A percentile compares a stretch with the other conserved stretches of the same genome.
These are phyloP conservation scores for Penicillium malachiteum DNA, from an alignment of 495 filamentous ascomycete genomes.

Conservation along the genomic window DNA sequence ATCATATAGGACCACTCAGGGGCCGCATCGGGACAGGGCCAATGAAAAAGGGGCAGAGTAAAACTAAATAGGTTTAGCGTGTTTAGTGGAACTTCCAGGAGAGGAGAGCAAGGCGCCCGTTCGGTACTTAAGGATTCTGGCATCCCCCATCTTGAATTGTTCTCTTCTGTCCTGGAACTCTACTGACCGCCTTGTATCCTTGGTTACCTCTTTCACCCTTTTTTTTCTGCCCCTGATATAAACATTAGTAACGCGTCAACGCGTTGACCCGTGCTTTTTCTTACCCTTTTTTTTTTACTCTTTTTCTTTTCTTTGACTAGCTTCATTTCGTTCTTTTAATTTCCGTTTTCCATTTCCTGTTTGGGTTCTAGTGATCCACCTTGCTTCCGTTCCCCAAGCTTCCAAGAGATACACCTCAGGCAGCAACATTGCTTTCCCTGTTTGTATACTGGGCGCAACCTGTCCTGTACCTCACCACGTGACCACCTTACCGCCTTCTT, in stretches of 20 bases:
- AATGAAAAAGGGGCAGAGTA: conserved; percentile 34
- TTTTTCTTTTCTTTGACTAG: conserved; percentile 13
- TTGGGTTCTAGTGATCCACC: conserved; percentile 7
- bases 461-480: conserved; percentile 37
- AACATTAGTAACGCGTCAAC: conserved; percentile 28
- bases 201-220: conserved; percentile 8
- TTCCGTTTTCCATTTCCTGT: conserved; percentile 13
- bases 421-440: not conserved
- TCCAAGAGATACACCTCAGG: not conserved
- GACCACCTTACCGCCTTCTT: conserved; percentile 39
- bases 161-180: conserved; percentile 35
- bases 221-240: conserved; percentile 12
- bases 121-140: conserved; percentile 54
- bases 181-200: conserved; percentile 24
- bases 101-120: conserved; percentile 39
- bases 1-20: conserved; percentile 23
- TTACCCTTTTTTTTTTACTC: conserved; percentile 14
- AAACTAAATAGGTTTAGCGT: conserved; percentile 36
- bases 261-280: conserved; percentile 8
- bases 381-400: conserved; percentile 15
- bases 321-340: conserved; percentile 17
- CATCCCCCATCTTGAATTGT: conserved; percentile 44
- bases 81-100: conserved; percentile 44
- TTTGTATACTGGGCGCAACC: too few species aligned
- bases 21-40: conserved; percentile 2